Evolutionary conservation across 495 filamentous ascomycete species (phyloP).

Genomic region (Pyrenula aspistea): DNA sequence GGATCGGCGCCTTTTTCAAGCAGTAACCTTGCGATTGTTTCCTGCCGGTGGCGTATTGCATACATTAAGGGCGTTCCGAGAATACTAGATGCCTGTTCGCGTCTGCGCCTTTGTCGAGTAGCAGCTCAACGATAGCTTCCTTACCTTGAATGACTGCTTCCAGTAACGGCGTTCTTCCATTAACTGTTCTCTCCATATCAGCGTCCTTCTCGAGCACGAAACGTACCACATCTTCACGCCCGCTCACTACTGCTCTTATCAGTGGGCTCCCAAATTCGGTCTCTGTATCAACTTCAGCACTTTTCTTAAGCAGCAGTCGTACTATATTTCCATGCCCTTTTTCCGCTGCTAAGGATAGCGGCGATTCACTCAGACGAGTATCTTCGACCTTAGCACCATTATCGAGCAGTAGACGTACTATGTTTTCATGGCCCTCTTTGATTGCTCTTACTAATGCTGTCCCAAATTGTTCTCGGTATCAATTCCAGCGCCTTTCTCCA

Average conservation of each 20-base stretch:
- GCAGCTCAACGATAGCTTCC: constrained; percentile 4
- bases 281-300: background rate
- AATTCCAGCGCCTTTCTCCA: background rate
- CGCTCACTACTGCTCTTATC: background rate
- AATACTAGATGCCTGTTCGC: background rate
- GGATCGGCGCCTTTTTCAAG: background rate
- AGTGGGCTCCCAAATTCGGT: background rate
- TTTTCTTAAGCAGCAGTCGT: background rate
- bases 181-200: background rate
- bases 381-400: constrained; percentile 1
- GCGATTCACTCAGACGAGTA: no score
- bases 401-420: constrained; percentile 19
- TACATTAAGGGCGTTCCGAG: background rate
- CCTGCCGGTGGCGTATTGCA: background rate
- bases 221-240: background rate
- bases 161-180: background rate
- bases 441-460: background rate
- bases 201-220: background rate
- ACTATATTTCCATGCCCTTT: constrained; percentile 17
- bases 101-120: constrained; percentile 5
- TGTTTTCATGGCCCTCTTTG: constrained; percentile 16
- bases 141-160: background rate
- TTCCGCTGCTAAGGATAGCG: background rate
- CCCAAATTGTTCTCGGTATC: background rate
- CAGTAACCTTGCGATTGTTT: background rate